Evolutionary conservation across 495 filamentous ascomycete species (phyloP).

Genomic region (Alectoria sarmentosa): DNA sequence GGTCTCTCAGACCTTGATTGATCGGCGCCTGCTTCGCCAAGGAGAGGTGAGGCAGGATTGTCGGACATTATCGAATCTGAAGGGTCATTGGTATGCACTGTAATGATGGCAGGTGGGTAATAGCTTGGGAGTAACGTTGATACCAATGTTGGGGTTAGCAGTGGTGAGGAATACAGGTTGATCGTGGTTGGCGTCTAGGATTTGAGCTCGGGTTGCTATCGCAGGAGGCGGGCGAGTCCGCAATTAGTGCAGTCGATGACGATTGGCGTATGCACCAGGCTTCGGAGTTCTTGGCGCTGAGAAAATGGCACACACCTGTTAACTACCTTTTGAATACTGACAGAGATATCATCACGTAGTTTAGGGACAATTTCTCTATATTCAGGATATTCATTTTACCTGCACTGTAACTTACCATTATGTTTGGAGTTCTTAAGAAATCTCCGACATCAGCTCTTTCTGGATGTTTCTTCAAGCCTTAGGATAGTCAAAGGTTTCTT

Average conservation of each 20-base stretch:
- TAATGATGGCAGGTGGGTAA: neutral
- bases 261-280: no score
- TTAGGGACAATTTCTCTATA: no score
- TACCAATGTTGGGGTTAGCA: neutral
- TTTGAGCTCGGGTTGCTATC: neutral
- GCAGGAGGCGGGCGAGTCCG: neutral
- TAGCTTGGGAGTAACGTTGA: neutral
- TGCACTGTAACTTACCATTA: no score
- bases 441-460: no score
- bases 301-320: no score
- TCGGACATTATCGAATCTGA: conserved; percentile 17
- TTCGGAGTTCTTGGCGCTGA: no score
- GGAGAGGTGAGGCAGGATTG: conserved; percentile 22
- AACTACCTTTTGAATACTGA: no score
- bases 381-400: no score
- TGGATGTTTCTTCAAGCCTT: no score
- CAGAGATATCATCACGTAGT: no score
- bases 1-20: conserved; percentile 15
- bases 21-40: conserved; percentile 14
- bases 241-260: conserved; percentile 9
- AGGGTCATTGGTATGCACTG: neutral
- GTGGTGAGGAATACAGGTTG: neutral
- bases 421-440: no score
- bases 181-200: conserved; percentile 6
- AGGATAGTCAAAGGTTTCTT: no score